Conservation (phyloP, 306 rosid genomes). For the Aeschynomene evenia region DNA sequence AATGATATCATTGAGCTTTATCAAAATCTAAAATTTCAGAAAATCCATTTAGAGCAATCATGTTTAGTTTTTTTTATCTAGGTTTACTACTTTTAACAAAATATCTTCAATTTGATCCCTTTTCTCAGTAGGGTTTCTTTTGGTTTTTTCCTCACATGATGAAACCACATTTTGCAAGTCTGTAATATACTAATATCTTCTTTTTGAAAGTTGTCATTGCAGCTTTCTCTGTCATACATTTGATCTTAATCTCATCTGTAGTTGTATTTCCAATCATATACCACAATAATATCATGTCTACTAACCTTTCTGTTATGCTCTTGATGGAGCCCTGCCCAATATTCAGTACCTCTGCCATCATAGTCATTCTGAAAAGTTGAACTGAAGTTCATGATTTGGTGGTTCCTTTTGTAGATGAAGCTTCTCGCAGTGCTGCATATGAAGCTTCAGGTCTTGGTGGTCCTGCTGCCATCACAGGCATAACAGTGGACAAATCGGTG, state of each 20-base stretch:
- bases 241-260: constrained; percentile 6
- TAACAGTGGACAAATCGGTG: constrained; percentile 82
- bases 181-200: no score
- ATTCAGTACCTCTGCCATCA: not conserved
- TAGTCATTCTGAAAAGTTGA: constrained; percentile 4
- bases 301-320: constrained; percentile 1
- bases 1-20: not conserved
- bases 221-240: not conserved
- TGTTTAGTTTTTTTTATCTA: not conserved
- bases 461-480: constrained; percentile 50
- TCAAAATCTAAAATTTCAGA: not conserved
- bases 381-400: constrained; percentile 1
- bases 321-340: constrained; percentile 10
- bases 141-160: not conserved
- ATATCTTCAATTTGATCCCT: constrained; percentile 13
- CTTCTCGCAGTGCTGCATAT: constrained; percentile 31
- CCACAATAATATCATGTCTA: not conserved
- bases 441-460: constrained; percentile 39
- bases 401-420: constrained; percentile 37
- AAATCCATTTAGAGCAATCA: not conserved
- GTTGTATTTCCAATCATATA: not conserved
- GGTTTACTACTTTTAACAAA: not conserved
- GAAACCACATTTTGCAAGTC: not conserved
- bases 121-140: not conserved
- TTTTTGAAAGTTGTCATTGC: not conserved